phyloP scores from a whole-genome alignment of 225 moss, liverwort and hornwort species.

The Straminergon stramineum region DNA sequence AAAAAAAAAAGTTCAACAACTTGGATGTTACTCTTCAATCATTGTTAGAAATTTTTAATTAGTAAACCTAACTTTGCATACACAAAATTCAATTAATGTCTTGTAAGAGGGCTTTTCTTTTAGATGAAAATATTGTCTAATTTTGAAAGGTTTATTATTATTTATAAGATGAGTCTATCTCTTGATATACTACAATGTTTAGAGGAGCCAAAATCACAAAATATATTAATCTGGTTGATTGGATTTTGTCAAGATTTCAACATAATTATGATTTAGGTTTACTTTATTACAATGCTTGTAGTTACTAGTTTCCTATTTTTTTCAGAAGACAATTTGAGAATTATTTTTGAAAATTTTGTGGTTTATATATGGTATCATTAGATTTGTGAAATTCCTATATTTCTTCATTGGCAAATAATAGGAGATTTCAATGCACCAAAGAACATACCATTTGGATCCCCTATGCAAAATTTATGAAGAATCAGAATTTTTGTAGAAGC shows the following conservation, averaged over 20 bases:
- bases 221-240: background rate
- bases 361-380: background rate
- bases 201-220: background rate
- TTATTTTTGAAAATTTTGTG: background rate
- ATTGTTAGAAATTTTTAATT: background rate
- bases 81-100: background rate
- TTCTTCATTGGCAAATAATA: too few species aligned
- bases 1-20: background rate
- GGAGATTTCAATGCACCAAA: too few species aligned
- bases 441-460: too few species aligned
- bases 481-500: too few species aligned
- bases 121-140: background rate
- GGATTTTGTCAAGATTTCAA: background rate
- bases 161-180: background rate
- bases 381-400: too few species aligned
- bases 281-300: background rate
- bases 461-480: too few species aligned
- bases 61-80: background rate
- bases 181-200: background rate
- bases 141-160: background rate
- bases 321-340: background rate
- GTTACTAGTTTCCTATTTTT: background rate
- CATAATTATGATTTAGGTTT: background rate
- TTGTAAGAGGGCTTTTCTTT: background rate
- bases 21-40: too few species aligned